phyloP scores from a whole-genome alignment of 2,329 filamentous ascomycete species.

The Fusarium longipes region DNA sequence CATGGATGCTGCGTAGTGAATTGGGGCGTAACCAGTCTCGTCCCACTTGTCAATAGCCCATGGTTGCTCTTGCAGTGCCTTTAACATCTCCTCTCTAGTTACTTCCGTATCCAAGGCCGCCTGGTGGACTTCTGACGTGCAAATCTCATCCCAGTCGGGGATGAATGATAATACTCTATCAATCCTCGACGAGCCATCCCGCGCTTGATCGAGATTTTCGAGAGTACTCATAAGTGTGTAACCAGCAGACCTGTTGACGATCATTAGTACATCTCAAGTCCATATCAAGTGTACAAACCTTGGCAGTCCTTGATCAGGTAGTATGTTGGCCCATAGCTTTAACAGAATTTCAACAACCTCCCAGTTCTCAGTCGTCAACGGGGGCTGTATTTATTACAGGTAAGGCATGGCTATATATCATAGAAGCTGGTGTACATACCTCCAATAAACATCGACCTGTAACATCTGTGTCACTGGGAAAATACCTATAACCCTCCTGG shows the following conservation, averaged over 20 bases:
- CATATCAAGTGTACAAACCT: not conserved
- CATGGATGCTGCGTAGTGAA: fast-evolving
- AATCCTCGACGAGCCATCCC: too few relatives aligned
- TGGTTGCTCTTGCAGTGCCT: not conserved
- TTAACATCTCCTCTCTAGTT: not conserved
- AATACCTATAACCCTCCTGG: not conserved
- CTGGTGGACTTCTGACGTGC: not conserved
- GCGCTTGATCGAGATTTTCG: too few relatives aligned
- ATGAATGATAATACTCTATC: not conserved
- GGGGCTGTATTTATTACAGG: too few relatives aligned
- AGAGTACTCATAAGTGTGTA: fast-evolving
- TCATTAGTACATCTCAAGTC: not conserved
- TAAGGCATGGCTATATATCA: too few relatives aligned
- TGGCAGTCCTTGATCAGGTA: conserved; percentile 15
- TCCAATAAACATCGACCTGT: fast-evolving
- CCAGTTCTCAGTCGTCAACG: too few relatives aligned
- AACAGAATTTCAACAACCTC: not conserved
- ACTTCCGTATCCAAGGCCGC: not conserved
- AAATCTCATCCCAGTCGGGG: fast-evolving
- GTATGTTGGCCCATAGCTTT: conserved; percentile 19
- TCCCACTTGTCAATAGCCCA: conserved; percentile 9
- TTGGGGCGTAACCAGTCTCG: fast-evolving
- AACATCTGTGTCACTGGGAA: not conserved
- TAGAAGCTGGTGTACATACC: not conserved
- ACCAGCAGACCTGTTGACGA: not conserved